Base-by-base conservation (phyloP, 202 grass and related monocot genomes). In the Miscanthus sacchariflorus region DNA sequence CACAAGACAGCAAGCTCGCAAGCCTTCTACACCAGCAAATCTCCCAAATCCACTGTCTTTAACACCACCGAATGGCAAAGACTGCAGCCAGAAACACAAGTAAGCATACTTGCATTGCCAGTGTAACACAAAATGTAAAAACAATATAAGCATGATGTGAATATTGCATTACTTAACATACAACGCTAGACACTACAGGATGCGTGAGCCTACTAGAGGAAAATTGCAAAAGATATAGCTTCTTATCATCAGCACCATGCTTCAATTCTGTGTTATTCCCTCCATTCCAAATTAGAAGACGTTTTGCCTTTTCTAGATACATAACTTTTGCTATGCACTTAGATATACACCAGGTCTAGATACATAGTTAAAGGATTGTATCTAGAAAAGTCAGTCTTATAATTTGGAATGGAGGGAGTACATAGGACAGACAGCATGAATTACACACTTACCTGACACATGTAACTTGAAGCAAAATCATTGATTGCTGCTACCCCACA, bases 11-110 rank as follows among this genome's bases (percentile, higher is more conserved):
- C 97, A 99, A 65, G 94, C 97, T 21, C 97, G 89, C 88, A 99
- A 78, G 49, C 97, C 97, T 90, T 99, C 97, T 15, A 99, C 91
- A 61, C 97, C 97, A 46, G 92, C 97, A 54, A 99, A 99, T 87
- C 97, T 95, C 44, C 97, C 97, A 68, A 99, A 99, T 66, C 97
- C 97, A 84, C 97, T 99, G 56, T 99, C 94, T 84, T 99, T 99
- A 39, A 99, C 94, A 59, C 97, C 97, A 58, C 97, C 97, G 66
- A 99, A 99, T 56, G 97, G 94, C 88, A 99, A 87, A 86, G 97
- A 96, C 97, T 99, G 86, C 69, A 89, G 35, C 27, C 7, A 86
- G 12, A 63, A 68, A 81, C 8, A 84, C 28, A 82, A 23, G 59
- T 65, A 38, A 89, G 58, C 38, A 10, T 54, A 83, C 50, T 68